Conservation (phyloP, 306 rosid genomes). For the Luffa aegyptiaca region DNA sequence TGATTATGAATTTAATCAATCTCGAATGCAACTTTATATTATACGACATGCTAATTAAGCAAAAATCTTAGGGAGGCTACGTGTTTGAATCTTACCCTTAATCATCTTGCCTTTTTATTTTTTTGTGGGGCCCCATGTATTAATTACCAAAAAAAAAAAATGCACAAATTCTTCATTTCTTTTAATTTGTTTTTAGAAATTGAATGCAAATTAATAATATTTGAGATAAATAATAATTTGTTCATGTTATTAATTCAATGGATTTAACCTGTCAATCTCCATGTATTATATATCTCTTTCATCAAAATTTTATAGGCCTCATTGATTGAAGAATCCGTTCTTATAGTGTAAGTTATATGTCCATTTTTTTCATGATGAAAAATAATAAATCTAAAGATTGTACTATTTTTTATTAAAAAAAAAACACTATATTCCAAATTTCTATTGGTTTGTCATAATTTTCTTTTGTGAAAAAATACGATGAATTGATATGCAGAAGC, state of each 20-base stretch:
- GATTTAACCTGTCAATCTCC: not conserved
- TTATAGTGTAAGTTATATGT: not conserved
- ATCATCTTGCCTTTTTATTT: not conserved
- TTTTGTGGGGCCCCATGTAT: not conserved
- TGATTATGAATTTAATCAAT: not conserved
- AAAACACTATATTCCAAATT: no score
- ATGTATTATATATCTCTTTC: not conserved
- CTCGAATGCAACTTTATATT: not conserved
- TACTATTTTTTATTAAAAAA: no score
- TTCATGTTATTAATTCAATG: not conserved
- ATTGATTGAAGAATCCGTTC: not conserved
- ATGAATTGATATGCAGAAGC: no score
- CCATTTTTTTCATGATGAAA: not conserved
- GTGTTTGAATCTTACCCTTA: conserved; percentile 3
- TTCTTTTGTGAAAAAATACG: no score
- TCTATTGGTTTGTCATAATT: no score
- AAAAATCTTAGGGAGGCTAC: not conserved
- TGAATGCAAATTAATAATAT: not conserved
- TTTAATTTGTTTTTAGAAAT: not conserved
- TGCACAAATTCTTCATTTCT: not conserved
- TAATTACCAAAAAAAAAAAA: not conserved
- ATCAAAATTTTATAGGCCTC: not conserved
- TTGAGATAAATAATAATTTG: not conserved
- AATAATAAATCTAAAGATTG: no score
- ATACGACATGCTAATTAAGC: not conserved